Evolutionary conservation across 306 rosid species (phyloP).

Genomic region (Lagenaria siceraria): DNA sequence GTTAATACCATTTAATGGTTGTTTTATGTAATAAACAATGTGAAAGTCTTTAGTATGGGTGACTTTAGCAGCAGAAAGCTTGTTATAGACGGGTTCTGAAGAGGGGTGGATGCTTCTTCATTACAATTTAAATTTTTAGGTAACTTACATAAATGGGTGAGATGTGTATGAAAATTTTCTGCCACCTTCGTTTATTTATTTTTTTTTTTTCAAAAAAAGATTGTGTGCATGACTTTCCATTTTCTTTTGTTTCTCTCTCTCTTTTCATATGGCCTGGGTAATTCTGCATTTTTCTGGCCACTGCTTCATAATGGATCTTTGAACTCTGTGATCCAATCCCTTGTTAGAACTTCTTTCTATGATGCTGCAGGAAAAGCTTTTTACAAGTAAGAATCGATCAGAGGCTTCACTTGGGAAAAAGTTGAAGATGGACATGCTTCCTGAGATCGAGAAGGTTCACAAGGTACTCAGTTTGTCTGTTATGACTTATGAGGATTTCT

Average conservation of each 20-base stretch:
- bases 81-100: background rate
- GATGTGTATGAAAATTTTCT: background rate
- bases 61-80: background rate
- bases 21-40: background rate
- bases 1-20: background rate
- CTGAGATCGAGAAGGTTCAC: constrained; percentile 94
- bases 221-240: background rate
- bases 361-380: constrained; percentile 75
- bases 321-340: background rate
- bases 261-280: background rate
- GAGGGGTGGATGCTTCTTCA: background rate
- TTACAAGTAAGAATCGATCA: constrained; percentile 74
- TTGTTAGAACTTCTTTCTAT: constrained; percentile 22
- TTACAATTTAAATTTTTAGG: background rate
- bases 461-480: constrained; percentile 39
- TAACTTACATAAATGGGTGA: background rate
- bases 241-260: background rate
- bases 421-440: constrained; percentile 91
- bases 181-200: background rate
- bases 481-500: background rate
- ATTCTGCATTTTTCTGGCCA: constrained; percentile 1
- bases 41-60: background rate
- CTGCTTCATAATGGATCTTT: background rate
- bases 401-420: constrained; percentile 85
- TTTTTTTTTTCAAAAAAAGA: background rate